A percentile compares a stretch with the other conserved stretches of the same genome.
Conservation (phyloP, 2,329 filamentous ascomycete genomes). For the Penicillium sp. region DNA sequence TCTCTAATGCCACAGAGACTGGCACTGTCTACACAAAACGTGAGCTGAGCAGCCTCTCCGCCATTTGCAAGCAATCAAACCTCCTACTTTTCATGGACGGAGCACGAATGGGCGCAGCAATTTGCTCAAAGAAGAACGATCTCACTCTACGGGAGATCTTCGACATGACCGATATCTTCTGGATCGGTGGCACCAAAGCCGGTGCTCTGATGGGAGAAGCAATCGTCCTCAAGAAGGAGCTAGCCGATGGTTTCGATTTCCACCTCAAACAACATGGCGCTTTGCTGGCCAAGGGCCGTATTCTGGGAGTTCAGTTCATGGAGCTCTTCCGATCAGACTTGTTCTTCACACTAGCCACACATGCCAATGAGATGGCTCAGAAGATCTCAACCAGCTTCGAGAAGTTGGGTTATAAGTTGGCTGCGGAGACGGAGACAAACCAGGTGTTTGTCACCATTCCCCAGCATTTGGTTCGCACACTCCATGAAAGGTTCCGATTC, state of each 20-base stretch:
- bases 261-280: constrained; percentile 55
- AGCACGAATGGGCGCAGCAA: constrained; percentile 47
- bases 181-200: constrained; percentile 57
- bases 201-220: constrained; percentile 54
- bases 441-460: constrained; percentile 53
- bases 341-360: constrained; percentile 49
- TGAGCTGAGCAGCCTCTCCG: constrained; percentile 47
- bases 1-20: constrained; percentile 54
- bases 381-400: constrained; percentile 48
- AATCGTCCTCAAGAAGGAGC: constrained; percentile 48
- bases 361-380: constrained; percentile 49
- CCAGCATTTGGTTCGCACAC: constrained; percentile 35
- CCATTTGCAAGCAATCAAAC: constrained; percentile 43
- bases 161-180: constrained; percentile 54
- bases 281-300: constrained; percentile 51
- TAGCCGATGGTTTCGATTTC: constrained; percentile 52
- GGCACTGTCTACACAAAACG: constrained; percentile 50
- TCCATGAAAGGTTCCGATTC: constrained; percentile 49
- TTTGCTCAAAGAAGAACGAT: constrained; percentile 47
- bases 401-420: constrained; percentile 44
- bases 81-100: constrained; percentile 53
- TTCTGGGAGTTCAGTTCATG: constrained; percentile 53
- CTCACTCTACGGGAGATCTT: constrained; percentile 48
- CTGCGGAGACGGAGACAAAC: constrained; percentile 52
- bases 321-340: constrained; percentile 50